Conservation (phyloP, 768 basidiomycete species). For the Strobilomyces dryophilus region DNA sequence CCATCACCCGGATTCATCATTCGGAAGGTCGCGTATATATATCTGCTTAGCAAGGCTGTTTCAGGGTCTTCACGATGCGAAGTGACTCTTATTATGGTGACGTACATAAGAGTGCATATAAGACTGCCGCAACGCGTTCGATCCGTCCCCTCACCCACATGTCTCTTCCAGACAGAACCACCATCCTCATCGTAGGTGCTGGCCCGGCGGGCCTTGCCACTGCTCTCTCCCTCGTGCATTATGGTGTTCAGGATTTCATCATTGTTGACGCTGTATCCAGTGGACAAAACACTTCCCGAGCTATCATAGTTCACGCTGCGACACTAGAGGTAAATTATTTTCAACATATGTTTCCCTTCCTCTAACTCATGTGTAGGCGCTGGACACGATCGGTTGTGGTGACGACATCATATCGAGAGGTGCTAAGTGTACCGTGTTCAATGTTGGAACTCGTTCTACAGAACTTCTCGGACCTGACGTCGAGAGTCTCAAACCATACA, state of each 20-base stretch:
- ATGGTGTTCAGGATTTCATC: conserved; percentile 38
- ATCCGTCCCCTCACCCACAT: neutral
- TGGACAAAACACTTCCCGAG: conserved; percentile 40
- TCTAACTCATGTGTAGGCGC: conserved; percentile 37
- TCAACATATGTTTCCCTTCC: too few species aligned
- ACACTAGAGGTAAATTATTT: conserved; percentile 43
- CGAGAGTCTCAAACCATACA: conserved; percentile 34
- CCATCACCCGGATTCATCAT: too few species aligned
- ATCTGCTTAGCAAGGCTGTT: too few species aligned
- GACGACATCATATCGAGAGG: conserved; percentile 39
- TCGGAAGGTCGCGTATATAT: too few species aligned
- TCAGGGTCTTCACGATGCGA: too few species aligned
- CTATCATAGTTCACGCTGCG: conserved; percentile 45
- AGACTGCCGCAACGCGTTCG: neutral
- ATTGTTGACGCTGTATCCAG: conserved; percentile 39
- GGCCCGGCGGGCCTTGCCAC: conserved; percentile 46
- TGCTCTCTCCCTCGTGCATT: conserved; percentile 42
- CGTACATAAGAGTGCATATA: conserved; percentile 3
- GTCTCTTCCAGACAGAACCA: conserved; percentile 34
- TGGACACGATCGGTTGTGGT: conserved; percentile 43
- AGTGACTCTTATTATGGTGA: too few species aligned
- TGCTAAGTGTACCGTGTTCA: conserved; percentile 25
- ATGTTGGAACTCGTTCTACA: conserved; percentile 29
- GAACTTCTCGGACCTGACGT: conserved; percentile 31
- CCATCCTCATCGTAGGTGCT: conserved; percentile 48